Conservation (phyloP, 192 early-diverging fungal genomes). For the Coemansia sp. region DNA sequence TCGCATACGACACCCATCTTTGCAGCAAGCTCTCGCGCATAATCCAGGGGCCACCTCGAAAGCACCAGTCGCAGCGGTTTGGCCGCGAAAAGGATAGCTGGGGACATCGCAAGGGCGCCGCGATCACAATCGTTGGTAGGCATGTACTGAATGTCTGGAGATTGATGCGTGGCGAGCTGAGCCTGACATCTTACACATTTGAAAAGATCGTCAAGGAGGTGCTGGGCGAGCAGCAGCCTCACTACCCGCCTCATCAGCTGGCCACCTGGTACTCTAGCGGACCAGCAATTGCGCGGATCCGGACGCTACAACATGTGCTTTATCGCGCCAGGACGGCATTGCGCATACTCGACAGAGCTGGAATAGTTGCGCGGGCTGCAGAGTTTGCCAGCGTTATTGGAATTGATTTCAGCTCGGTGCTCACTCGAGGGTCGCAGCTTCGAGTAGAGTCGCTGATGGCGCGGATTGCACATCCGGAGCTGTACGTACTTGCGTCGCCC, state of each 20-base stretch:
- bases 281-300: conserved; percentile 57
- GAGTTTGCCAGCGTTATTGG: conserved; percentile 93
- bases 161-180: conserved; percentile 76
- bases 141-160: conserved; percentile 91
- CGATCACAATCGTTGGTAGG: conserved; percentile 69
- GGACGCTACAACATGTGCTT: conserved; percentile 68
- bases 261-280: conserved; percentile 68
- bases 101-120: conserved; percentile 66
- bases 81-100: conserved; percentile 43
- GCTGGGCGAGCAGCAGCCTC: conserved; percentile 71
- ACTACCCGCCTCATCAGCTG: conserved; percentile 62
- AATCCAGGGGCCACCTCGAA: not conserved
- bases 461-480: conserved; percentile 74
- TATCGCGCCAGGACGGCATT: conserved; percentile 68
- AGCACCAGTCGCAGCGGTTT: not conserved
- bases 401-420: conserved; percentile 83
- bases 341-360: conserved; percentile 72
- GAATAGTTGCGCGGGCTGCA: conserved; percentile 68
- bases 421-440: conserved; percentile 90
- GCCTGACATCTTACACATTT: conserved; percentile 76
- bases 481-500: conserved; percentile 78
- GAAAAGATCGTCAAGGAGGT: conserved; percentile 75
- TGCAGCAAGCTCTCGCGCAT: conserved; percentile 57
- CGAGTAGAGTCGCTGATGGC: conserved; percentile 83
- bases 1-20: conserved; percentile 54